Conservation (phyloP, 768 basidiomycete genomes). For the Lactarius quietus region DNA sequence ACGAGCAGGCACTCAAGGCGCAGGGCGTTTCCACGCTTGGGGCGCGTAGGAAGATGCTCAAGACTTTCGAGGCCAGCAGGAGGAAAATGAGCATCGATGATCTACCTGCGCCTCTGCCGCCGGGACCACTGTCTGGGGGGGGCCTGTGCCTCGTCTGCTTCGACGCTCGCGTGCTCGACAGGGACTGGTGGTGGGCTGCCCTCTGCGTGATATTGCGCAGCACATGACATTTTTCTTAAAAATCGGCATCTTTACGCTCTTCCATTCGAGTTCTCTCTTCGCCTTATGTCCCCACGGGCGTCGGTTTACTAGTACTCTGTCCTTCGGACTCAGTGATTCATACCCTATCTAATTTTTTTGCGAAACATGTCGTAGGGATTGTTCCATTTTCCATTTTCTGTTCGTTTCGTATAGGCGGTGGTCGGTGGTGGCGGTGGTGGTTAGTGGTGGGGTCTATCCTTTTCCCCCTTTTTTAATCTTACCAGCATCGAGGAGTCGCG, state of each 20-base stretch:
- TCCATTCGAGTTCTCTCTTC: no score
- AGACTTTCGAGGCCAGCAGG: conserved; percentile 86
- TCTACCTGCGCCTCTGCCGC: conserved; percentile 29
- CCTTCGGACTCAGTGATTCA: background rate
- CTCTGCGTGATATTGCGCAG: background rate
- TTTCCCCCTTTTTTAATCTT: background rate
- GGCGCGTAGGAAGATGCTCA: conserved; percentile 95
- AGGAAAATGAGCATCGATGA: conserved; percentile 85
- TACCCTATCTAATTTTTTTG: background rate
- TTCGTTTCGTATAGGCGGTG: background rate
- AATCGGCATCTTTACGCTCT: no score
- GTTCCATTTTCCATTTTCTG: no score
- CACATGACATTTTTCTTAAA: background rate
- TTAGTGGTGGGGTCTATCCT: no score
- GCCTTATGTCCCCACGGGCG: no score
- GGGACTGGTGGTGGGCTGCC: background rate
- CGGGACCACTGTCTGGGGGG: background rate
- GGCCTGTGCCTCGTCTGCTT: background rate
- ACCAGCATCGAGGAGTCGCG: no score
- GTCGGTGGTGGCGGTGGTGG: no score
- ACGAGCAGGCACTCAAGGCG: conserved; percentile 81
- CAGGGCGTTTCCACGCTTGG: conserved; percentile 97
- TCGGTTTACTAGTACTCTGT: no score
- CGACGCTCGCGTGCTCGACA: background rate
- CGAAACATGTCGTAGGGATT: no score